Conservation (phyloP, 306 rosid genomes). For the Rosa chinensis region DNA sequence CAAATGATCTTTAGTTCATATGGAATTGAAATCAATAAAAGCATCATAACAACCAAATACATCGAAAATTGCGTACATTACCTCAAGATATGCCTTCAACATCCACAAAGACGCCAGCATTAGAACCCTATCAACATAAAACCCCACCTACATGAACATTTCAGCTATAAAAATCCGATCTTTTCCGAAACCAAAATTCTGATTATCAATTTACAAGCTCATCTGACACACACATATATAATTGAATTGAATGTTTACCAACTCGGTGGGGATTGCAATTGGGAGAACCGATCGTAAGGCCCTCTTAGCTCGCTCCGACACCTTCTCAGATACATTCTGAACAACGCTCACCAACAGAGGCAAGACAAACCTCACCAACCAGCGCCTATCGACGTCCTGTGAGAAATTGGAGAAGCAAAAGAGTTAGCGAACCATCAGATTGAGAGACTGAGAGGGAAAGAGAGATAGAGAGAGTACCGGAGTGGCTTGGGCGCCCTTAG, state of each 20-base stretch:
- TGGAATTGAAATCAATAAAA: background rate
- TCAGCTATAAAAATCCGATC: background rate
- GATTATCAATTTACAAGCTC: background rate
- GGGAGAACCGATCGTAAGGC: slow-evolving; percentile 78
- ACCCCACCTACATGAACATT: slow-evolving; percentile 42
- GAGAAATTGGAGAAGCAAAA: too few relatives aligned
- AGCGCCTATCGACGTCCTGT: slow-evolving; percentile 45
- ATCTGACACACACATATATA: too few relatives aligned
- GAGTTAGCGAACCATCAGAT: too few relatives aligned
- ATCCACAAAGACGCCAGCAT: slow-evolving; percentile 68
- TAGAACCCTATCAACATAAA: slow-evolving; percentile 70
- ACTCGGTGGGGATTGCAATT: slow-evolving; percentile 47
- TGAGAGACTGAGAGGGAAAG: too few relatives aligned
- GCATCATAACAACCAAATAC: background rate
- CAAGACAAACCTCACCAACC: background rate
- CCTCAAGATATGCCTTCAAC: slow-evolving; percentile 80
- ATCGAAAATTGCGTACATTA: slow-evolving; percentile 12
- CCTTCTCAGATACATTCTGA: slow-evolving; percentile 61
- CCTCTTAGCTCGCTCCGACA: slow-evolving; percentile 59
- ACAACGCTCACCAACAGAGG: slow-evolving; percentile 66
- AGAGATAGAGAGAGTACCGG: too few relatives aligned
- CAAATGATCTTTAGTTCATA: background rate
- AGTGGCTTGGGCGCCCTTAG: too few relatives aligned
- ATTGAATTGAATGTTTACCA: slow-evolving; percentile 34
- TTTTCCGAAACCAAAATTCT: background rate